phyloP scores from a whole-genome alignment of 495 filamentous ascomycete species.

The Evernia prunastri region DNA sequence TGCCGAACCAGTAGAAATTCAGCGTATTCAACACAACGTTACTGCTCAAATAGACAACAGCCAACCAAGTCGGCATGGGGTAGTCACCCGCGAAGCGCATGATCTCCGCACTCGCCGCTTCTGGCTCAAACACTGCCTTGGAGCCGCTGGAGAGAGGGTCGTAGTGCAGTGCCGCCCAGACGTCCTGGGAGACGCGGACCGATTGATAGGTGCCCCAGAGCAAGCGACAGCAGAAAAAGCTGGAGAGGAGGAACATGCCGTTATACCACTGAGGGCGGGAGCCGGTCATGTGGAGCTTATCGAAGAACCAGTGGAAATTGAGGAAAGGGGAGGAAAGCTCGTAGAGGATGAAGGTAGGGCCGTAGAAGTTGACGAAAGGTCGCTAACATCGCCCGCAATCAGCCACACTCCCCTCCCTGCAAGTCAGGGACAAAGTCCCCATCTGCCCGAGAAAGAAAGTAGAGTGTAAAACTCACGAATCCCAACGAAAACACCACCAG shows the following conservation, averaged over 20 bases:
- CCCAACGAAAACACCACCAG: slow-evolving; percentile 82
- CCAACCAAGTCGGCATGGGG: slow-evolving; percentile 73
- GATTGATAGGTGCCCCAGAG: slow-evolving; percentile 88
- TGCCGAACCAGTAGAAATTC: slow-evolving; percentile 94
- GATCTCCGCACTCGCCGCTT: slow-evolving; percentile 33
- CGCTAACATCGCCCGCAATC: slow-evolving; percentile 48
- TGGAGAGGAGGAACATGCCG: slow-evolving; percentile 60
- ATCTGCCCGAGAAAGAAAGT: slow-evolving; percentile 4
- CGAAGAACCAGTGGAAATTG: slow-evolving; percentile 99
- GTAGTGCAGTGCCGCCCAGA: slow-evolving; percentile 57
- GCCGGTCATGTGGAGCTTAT: slow-evolving; percentile 93
- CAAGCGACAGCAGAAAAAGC: slow-evolving; percentile 85
- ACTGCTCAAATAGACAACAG: slow-evolving; percentile 61
- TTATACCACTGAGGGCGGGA: slow-evolving; percentile 77
- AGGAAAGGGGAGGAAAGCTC: slow-evolving; percentile 91
- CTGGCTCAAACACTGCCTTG: slow-evolving; percentile 12
- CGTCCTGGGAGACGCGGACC: slow-evolving; percentile 66
- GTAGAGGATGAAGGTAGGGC: slow-evolving; percentile 88
- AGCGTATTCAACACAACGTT: slow-evolving; percentile 79
- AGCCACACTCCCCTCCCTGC: slow-evolving; percentile 7
- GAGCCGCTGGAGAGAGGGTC: slow-evolving; percentile 3
- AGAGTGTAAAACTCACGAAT: slow-evolving; percentile 71
- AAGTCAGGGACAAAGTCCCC: background rate
- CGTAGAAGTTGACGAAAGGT: slow-evolving; percentile 92
- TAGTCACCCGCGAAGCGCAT: slow-evolving; percentile 45